Conservation (phyloP, 225 moss, liverwort and hornwort genomes). For the Rhytidiadelphus loreus region DNA sequence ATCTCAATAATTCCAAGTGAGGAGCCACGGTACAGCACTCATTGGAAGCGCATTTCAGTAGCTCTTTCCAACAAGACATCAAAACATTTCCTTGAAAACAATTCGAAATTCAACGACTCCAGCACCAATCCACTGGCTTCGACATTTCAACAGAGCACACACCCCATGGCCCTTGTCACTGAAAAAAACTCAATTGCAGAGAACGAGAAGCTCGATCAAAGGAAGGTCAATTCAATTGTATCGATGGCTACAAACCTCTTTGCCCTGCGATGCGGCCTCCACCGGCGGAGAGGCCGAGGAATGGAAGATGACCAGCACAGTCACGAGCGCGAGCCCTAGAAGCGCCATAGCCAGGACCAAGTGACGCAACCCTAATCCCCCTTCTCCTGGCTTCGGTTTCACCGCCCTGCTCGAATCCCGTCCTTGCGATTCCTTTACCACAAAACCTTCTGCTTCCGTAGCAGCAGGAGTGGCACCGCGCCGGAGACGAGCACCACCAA, state of each 20-base stretch:
- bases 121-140: not conserved
- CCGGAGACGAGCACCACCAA: not conserved
- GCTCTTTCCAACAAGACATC: not conserved
- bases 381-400: not conserved
- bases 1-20: not conserved
- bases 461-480: not conserved
- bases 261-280: constrained; percentile 27
- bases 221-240: not conserved
- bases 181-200: not conserved
- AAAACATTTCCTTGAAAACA: not conserved
- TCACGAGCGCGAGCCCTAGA: constrained; percentile 10
- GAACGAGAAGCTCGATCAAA: not conserved
- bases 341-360: constrained; percentile 41
- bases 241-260: constrained; percentile 20
- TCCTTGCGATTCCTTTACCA: not conserved
- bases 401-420: not conserved
- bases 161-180: not conserved
- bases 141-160: not conserved
- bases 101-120: not conserved
- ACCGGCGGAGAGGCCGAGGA: constrained; percentile 17
- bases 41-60: not conserved
- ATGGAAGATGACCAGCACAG: constrained; percentile 23
- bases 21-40: not conserved
- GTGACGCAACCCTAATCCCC: not conserved
- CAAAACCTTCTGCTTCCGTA: not conserved